Evolutionary conservation across 108 stramenopile species (phyloP), one percentile per base, ranked within the genome.

Genomic region (Pseudonitzschia pungens): DNA sequence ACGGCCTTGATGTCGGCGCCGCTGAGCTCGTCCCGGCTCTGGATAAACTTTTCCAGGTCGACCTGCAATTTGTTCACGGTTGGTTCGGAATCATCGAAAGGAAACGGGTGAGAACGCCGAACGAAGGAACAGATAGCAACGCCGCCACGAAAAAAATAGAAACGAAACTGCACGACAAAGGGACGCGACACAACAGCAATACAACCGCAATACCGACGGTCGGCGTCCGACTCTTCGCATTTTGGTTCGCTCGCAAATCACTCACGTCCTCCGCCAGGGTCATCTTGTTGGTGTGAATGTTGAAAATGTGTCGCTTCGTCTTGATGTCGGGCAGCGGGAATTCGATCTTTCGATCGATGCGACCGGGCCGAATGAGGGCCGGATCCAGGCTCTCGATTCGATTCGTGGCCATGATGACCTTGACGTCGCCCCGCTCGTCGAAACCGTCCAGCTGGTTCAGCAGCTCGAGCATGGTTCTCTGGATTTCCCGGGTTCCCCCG

Each of bases 401-500:
- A 82, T 99, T 99, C 32, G 99, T 99, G 26, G 99, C 99, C 99
- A 98, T 98, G 79, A 99, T 98, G 73, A 99, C 98, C 90, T 99
- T 99, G 74, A 99, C 97, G 69, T 98, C 98, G 1, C 95, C 94
- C 10, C 98, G 87, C 77, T 98, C 97, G 67, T 98, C 99, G 76
- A 99, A 99, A 12, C 99, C 99, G 79, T 99, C 99, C 54, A 99
- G 86, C 85, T 99, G 99, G 84, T 98, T 98, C 50, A 99, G 83
- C 0, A 99, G 89, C 80, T 99, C 99, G 55, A 99, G 87, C 99
- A 99, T 99, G 31, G 99, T 99, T 63, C 99, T 95, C 81, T 99
- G 99, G 76, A 99, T 98, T 74, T 99, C 99, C 24, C 92, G 75
- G 26, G 97, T 98, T 21, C 99, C 99, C 22, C 97, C 96, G 26